Evolutionary conservation across 2,329 filamentous ascomycete species (phyloP).

Genomic region (Colletotrichum incanum): DNA sequence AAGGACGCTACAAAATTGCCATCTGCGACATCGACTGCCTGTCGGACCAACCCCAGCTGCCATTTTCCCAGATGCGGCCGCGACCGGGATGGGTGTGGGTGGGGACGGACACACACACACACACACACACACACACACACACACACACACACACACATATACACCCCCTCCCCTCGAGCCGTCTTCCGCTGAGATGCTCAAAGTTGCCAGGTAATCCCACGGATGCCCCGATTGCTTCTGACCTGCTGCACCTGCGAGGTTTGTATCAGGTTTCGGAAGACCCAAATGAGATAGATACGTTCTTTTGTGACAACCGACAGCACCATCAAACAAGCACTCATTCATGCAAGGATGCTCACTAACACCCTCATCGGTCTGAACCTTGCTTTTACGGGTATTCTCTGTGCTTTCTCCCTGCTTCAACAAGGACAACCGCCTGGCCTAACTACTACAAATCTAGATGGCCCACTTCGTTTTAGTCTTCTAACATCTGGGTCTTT

Average conservation of each 20-base stretch:
- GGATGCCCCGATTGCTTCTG: constrained; percentile 3
- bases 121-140: background rate
- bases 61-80: constrained; percentile 4
- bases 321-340: constrained; percentile 2
- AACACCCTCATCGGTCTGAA: background rate
- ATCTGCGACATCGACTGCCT: constrained; percentile 21
- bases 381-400: background rate
- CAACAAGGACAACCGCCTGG: background rate
- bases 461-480: too few relatives aligned
- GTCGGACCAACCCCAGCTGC: constrained; percentile 18
- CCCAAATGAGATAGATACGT: constrained; percentile 3
- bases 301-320: background rate
- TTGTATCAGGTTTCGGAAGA: constrained; percentile 10
- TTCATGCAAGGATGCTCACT: background rate
- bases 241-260: background rate
- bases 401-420: constrained; percentile 6
- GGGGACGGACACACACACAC: background rate
- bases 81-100: constrained; percentile 5
- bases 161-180: background rate
- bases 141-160: background rate
- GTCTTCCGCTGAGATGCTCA: background rate
- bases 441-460: background rate
- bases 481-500: background rate
- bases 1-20: constrained; percentile 14
- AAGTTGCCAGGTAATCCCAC: background rate